Evolutionary conservation across 1,139 yeast genomes (phyloP).

Genomic region (Taphrina betulina): DNA sequence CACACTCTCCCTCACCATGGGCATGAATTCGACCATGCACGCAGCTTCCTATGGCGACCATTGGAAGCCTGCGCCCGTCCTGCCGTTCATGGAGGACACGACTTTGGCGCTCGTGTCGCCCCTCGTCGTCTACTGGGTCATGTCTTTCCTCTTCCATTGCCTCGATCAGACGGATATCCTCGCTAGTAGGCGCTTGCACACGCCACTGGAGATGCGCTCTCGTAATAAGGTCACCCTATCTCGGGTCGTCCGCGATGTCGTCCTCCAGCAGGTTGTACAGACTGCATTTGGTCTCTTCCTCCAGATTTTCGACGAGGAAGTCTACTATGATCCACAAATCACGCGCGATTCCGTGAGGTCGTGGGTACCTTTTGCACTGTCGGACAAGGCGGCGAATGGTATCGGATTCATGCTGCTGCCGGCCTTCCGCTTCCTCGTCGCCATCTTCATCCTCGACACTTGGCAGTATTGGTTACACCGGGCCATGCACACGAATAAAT

Average conservation of each 20-base stretch:
- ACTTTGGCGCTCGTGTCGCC: conserved; percentile 71
- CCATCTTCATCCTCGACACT: conserved; percentile 76
- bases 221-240: conserved; percentile 70
- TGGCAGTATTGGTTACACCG: conserved; percentile 95
- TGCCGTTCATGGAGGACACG: conserved; percentile 66
- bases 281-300: conserved; percentile 63
- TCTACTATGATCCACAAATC: conserved; percentile 55
- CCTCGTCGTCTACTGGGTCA: conserved; percentile 76
- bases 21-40: not conserved
- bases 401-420: conserved; percentile 56
- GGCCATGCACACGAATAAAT: conserved; percentile 77
- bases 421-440: conserved; percentile 54
- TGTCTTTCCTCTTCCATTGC: conserved; percentile 69
- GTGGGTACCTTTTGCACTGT: conserved; percentile 44
- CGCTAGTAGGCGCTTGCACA: conserved; percentile 83
- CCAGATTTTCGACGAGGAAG: conserved; percentile 55
- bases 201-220: conserved; percentile 74
- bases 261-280: conserved; percentile 80
- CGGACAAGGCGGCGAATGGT: conserved; percentile 32
- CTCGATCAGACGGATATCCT: conserved; percentile 56
- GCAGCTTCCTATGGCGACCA: conserved; percentile 38
- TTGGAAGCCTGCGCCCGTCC: conserved; percentile 41
- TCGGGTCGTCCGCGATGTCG: conserved; percentile 76
- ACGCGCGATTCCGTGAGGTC: conserved; percentile 55
- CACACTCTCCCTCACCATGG: no score